Evolutionary conservation across 805 yeast genomes (phyloP).

Genomic region (Candida maris): DNA sequence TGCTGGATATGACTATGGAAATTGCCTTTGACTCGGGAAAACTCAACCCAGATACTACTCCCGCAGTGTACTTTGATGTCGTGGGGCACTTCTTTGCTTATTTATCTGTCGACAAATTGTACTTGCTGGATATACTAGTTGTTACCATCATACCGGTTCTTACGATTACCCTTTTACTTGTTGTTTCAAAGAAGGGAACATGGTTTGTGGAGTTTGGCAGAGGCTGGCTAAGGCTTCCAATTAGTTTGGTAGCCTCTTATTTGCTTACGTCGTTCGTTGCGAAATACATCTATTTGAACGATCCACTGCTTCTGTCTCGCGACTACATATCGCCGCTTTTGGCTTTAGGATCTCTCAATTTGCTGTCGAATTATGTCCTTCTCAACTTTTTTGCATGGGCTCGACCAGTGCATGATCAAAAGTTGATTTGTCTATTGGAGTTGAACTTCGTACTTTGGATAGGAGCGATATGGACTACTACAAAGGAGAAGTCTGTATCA

Average conservation of each 20-base stretch:
- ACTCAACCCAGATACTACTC: conserved; percentile 30
- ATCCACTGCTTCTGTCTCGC: conserved; percentile 51
- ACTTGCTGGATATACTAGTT: conserved; percentile 48
- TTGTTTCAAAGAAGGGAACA: conserved; percentile 43
- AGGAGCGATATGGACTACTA: conserved; percentile 46
- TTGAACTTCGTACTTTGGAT: conserved; percentile 57
- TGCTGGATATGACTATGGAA: conserved; percentile 55
- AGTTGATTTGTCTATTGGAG: conserved; percentile 54
- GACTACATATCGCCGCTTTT: conserved; percentile 48
- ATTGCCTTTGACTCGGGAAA: conserved; percentile 38
- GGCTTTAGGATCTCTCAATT: conserved; percentile 42
- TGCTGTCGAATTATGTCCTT: conserved; percentile 53
- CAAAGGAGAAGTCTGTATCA: conserved; percentile 42
- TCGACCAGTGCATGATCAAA: conserved; percentile 56
- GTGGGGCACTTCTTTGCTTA: conserved; percentile 53
- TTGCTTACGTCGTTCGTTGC: conserved; percentile 35
- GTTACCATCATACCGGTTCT: conserved; percentile 55
- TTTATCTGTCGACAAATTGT: conserved; percentile 48
- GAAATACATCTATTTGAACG: conserved; percentile 37
- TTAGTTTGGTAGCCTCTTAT: conserved; percentile 47
- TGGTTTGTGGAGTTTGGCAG: conserved; percentile 43
- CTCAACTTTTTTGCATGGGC: conserved; percentile 43
- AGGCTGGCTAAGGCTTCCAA: conserved; percentile 55
- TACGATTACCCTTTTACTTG: conserved; percentile 41
- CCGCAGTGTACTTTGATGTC: conserved; percentile 65